Evolutionary conservation across 768 basidiomycete genomes (phyloP).

Genomic region (Serendipita sp.): DNA sequence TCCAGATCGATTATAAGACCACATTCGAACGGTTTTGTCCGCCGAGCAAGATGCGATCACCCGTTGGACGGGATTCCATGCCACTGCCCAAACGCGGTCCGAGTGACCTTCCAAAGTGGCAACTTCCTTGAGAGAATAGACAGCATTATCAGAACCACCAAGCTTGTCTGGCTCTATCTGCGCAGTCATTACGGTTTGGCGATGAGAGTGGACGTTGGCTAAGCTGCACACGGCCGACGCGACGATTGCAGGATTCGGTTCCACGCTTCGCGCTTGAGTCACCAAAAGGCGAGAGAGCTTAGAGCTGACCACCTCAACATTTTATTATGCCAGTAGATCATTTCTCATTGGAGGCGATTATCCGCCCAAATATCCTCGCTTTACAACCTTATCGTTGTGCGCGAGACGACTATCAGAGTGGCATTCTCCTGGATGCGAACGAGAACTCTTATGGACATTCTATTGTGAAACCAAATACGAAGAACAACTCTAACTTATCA

Average conservation of each 20-base stretch:
- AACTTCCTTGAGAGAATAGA: constrained; percentile 5
- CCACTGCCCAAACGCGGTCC: constrained; percentile 72
- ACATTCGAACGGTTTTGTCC: constrained; percentile 82
- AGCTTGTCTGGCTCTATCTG: not conserved
- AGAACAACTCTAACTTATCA: not conserved
- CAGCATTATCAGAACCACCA: not conserved
- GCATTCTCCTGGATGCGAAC: constrained; percentile 91
- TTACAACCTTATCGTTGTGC: constrained; percentile 91
- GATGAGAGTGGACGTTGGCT: not conserved
- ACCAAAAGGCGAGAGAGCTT: not conserved
- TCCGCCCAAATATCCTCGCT: constrained; percentile 86
- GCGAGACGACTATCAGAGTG: constrained; percentile 82
- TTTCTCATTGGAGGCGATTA: constrained; percentile 68
- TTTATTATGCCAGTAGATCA: constrained; percentile 42
- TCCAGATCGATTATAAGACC: constrained; percentile 34
- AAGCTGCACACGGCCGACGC: no score
- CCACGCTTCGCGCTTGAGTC: not conserved
- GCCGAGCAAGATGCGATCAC: constrained; percentile 86
- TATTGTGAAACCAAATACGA: constrained; percentile 28
- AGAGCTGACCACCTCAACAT: not conserved
- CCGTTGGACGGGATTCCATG: constrained; percentile 75
- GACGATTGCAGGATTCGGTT: no score
- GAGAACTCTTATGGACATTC: constrained; percentile 90
- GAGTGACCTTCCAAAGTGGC: constrained; percentile 38
- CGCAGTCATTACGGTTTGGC: not conserved